Percentiles rank a stretch among this genome's conserved stretches.
Evolutionary conservation across 1,284 basidiomycete genomes (phyloP).

Genomic region (Chalciporus piperatoides): DNA sequence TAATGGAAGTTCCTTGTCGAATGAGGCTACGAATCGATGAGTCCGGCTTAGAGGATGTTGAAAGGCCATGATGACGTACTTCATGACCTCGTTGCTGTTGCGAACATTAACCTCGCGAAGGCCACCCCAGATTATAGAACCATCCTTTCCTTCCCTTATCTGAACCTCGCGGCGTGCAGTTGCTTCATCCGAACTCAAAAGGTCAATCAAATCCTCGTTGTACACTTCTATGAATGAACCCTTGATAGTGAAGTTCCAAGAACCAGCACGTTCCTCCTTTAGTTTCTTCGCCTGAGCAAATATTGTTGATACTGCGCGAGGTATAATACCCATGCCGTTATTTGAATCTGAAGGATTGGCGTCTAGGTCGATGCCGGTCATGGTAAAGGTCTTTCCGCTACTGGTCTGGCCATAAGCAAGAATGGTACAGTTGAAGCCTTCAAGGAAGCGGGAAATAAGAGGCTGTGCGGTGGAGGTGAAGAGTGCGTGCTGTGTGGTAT

Average conservation of each 20-base stretch:
- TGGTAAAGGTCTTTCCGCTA: conserved; percentile 96
- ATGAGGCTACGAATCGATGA: conserved; percentile 53
- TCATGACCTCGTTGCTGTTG: conserved; percentile 87
- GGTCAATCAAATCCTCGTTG: conserved; percentile 94
- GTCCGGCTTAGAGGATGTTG: conserved; percentile 8
- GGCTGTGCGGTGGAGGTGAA: conserved; percentile 83
- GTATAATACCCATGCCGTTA: conserved; percentile 91
- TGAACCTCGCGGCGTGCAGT: conserved; percentile 78
- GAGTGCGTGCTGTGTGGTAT: conserved; percentile 80
- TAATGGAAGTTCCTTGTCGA: conserved; percentile 82
- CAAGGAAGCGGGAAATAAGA: conserved; percentile 86
- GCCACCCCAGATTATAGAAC: conserved; percentile 96
- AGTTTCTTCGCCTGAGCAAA: conserved; percentile 76
- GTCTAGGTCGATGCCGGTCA: conserved; percentile 89
- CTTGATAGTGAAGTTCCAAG: conserved; percentile 75
- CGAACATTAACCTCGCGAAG: conserved; percentile 87
- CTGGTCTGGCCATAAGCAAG: conserved; percentile 98
- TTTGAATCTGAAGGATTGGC: conserved; percentile 71
- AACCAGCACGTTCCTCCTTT: conserved; percentile 68
- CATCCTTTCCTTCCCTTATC: conserved; percentile 95
- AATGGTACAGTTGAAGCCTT: conserved; percentile 97
- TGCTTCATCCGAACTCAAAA: conserved; percentile 70
- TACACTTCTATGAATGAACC: conserved; percentile 96
- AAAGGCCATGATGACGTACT: conserved; percentile 46
- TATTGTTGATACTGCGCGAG: conserved; percentile 89